phyloP scores from a whole-genome alignment of 2,329 filamentous ascomycete genomes.

The Pestalotiopsis sp. region DNA sequence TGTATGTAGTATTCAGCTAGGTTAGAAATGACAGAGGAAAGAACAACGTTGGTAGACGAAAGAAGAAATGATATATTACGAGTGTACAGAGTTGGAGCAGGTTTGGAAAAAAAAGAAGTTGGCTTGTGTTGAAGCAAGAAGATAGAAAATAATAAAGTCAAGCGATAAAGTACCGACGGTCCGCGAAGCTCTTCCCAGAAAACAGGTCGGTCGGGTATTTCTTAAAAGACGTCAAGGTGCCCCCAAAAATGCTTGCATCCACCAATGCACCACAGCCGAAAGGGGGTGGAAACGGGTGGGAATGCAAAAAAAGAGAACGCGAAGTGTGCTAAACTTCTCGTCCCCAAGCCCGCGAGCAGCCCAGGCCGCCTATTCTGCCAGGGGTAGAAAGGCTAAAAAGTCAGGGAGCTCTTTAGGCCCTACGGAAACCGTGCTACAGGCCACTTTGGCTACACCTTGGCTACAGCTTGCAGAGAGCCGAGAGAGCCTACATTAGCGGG shows the following conservation, averaged over 20 bases:
- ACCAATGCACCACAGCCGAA: neutral
- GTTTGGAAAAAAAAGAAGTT: neutral
- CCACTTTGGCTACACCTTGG: neutral
- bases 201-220: neutral
- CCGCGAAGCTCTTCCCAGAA: neutral
- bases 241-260: neutral
- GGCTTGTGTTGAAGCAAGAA: neutral
- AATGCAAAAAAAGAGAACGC: neutral
- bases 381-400: neutral
- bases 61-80: constrained; percentile 3
- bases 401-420: neutral
- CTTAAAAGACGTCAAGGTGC: constrained; percentile 1
- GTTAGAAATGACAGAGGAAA: neutral
- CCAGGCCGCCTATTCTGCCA: neutral
- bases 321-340: neutral
- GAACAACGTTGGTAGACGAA: neutral
- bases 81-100: neutral
- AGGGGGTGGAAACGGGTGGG: neutral
- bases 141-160: neutral
- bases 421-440: neutral
- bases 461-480: neutral
- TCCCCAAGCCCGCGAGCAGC: neutral
- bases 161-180: neutral
- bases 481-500: neutral
- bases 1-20: neutral